Evolutionary conservation across 345 rosid species (phyloP), one percentile per base, ranked within the genome.

Genomic region (Laguncularia racemosa): DNA sequence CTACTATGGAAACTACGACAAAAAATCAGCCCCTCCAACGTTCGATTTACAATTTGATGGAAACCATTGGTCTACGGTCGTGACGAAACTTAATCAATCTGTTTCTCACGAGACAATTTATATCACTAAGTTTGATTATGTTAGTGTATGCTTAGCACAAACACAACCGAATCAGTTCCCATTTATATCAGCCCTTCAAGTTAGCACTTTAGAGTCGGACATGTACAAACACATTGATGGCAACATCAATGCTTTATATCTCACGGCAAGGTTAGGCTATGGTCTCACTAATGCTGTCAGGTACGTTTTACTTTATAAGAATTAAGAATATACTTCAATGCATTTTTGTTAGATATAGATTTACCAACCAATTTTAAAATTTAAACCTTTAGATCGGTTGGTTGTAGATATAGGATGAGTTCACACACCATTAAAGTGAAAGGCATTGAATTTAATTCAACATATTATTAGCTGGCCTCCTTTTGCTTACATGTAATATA

Each of bases 1-100:
- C 52, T 67, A 48, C 26, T 76, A 79, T 14, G 77, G 79, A 15
- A 71, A 79, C 47, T 79, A 79, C 16, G 84, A 79, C 66, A 7
- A 49, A 11, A 71, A 73, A 46, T 68, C 68, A 21, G 38, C 71
- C 17, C 81, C 84, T 13, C 75, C 79, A 0, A 48, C 59, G 3
- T 79, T 79, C 17, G 78, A 61, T 44, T 62, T 79, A 8, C 73
- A 65, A 11, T 61, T 71, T 45, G 79, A 76, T 20, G 84, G 79
- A 10, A 73, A 69, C 20, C 45, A 49, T 12, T 79, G 79, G 81
- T 46, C 12, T 20, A 66, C 69, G 0, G 81, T 80, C 19, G 63
- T 43, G 60, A 73, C 81, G 20, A 50, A 67, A 11, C 46, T 50
- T 12, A 62, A 68, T 53, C 26, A 11, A 23, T n/a, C 48, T 17